These are phyloP conservation scores for Blepharisma japonicum DNA, from an alignment of 73 alveolate genomes.

Conservation along the genomic window DNA sequence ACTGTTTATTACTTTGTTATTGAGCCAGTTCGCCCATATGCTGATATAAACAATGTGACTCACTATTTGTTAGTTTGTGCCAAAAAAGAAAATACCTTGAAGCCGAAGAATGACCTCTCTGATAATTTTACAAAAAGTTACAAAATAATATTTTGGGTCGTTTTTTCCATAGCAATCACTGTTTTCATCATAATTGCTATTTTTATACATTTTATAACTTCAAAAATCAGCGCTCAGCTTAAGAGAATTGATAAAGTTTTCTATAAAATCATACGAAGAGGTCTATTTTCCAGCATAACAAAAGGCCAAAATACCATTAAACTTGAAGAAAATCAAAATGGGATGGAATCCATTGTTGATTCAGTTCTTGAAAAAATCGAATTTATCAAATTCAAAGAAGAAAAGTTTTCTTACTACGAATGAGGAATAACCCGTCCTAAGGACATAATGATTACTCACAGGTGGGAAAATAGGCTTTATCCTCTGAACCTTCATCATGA, in stretches of 20 bases:
- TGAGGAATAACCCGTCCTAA: constrained; percentile 28
- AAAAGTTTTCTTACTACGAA: constrained; percentile 9
- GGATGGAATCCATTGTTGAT: constrained; percentile 3
- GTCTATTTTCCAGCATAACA: background rate
- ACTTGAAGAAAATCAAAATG: background rate
- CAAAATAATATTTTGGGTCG: constrained; percentile 1
- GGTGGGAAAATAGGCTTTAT: background rate
- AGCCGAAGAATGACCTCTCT: background rate
- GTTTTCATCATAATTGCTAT: background rate
- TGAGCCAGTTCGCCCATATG: background rate
- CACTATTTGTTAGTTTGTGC: background rate
- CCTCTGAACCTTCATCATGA: background rate
- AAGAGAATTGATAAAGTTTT: constrained; percentile 2
- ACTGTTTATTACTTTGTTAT: background rate
- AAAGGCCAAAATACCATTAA: background rate
- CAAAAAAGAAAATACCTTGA: background rate
- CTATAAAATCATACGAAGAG: constrained; percentile 1
- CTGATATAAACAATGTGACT: background rate
- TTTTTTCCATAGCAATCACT: background rate
- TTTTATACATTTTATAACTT: background rate
- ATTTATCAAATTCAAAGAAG: background rate
- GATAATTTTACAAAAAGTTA: background rate
- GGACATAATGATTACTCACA: background rate
- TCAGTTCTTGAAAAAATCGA: background rate
- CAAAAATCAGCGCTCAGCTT: background rate